Conservation (phyloP, 176 grass and related monocot genomes). For the Poa annua region DNA sequence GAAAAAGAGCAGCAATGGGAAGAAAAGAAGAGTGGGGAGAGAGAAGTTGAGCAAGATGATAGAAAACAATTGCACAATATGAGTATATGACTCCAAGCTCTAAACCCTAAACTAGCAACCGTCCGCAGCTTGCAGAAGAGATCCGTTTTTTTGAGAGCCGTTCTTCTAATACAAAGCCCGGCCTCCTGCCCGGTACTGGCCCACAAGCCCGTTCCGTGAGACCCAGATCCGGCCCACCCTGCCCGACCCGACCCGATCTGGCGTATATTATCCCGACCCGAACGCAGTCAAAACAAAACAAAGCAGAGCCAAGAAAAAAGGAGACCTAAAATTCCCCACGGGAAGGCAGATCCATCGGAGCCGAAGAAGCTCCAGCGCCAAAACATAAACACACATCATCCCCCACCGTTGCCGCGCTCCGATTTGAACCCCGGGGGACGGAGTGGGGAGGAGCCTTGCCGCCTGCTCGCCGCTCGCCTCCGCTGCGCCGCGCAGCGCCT, state of each 20-base stretch:
- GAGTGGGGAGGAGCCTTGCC: no score
- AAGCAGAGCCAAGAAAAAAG: neutral
- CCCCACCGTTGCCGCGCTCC: conserved; percentile 50
- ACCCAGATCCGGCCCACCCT: neutral
- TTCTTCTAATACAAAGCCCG: no score
- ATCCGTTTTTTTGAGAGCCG: no score
- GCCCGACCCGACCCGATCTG: neutral
- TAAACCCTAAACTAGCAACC: no score
- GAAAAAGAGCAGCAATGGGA: no score
- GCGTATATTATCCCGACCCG: neutral
- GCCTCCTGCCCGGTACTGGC: neutral
- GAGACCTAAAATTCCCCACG: conserved; percentile 32
- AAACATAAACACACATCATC: conserved; percentile 37
- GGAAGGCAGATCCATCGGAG: conserved; percentile 37
- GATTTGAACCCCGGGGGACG: conserved; percentile 45
- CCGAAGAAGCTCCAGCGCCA: conserved; percentile 43
- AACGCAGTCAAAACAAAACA: neutral
- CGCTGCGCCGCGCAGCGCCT: neutral
- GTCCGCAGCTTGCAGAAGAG: no score
- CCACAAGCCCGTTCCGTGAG: neutral
- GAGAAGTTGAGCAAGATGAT: no score
- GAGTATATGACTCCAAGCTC: no score
- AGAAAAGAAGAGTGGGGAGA: no score
- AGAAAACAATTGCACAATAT: no score
- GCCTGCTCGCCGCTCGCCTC: neutral